These are phyloP conservation scores for Phoenix roebelenii DNA, from an alignment of 176 grass and related monocot species.

Conservation along the genomic window DNA sequence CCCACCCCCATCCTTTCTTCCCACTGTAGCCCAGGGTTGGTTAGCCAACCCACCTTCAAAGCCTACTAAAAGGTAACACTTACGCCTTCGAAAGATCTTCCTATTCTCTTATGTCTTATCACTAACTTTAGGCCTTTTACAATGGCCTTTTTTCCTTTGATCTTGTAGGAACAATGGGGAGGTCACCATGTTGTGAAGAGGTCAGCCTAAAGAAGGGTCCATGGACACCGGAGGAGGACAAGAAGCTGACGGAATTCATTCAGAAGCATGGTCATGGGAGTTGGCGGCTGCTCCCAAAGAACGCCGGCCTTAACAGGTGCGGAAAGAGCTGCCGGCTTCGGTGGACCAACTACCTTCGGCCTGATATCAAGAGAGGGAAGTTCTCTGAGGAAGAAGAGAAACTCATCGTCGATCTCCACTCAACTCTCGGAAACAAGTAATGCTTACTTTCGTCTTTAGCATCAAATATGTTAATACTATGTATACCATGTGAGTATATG, in stretches of 20 bases:
- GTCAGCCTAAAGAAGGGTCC: conserved; percentile 67
- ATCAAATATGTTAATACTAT: too few species aligned
- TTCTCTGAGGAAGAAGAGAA: conserved; percentile 84
- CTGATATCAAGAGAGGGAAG: conserved; percentile 70
- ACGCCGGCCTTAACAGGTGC: conserved; percentile 78
- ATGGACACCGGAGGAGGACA: conserved; percentile 79
- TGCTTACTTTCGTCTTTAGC: too few species aligned
- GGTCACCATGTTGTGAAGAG: conserved; percentile 79
- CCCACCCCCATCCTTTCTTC: too few species aligned
- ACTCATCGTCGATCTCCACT: conserved; percentile 75
- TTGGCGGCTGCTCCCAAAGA: conserved; percentile 81
- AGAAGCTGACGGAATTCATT: conserved; percentile 59
- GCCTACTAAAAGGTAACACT: too few species aligned
- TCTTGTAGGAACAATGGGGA: conserved; percentile 34
- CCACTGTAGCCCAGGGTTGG: too few species aligned
- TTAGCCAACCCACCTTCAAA: too few species aligned
- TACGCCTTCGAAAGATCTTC: too few species aligned
- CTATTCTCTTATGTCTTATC: too few species aligned
- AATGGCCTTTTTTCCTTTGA: too few species aligned
- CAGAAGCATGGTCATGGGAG: conserved; percentile 50
- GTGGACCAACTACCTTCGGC: conserved; percentile 92
- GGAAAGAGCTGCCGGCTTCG: conserved; percentile 97
- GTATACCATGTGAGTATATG: too few species aligned
- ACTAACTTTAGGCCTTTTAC: too few species aligned
- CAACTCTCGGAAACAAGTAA: conserved; percentile 65